Evolutionary conservation across 805 yeast species (phyloP).

Genomic region (Spathaspora hagerdaliae): DNA sequence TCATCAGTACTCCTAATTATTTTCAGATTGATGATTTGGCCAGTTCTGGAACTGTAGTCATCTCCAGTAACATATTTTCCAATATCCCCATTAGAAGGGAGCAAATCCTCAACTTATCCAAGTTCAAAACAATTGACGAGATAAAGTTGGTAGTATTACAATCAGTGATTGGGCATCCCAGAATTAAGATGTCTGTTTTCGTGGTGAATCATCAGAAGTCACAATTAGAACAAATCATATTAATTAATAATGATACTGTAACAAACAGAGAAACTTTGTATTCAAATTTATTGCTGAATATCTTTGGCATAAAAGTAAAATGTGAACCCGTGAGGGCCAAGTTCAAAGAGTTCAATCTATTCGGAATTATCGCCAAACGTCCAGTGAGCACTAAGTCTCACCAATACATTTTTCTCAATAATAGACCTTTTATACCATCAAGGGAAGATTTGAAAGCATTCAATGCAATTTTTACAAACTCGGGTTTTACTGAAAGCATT

Average conservation of each 20-base stretch:
- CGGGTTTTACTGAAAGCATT: conserved; percentile 11
- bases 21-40: conserved; percentile 2
- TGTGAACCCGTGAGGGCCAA: conserved; percentile 23
- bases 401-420: conserved; percentile 47
- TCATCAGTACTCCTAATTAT: neutral
- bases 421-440: conserved; percentile 20
- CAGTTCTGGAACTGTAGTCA: conserved; percentile 35
- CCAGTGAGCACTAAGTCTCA: conserved; percentile 31
- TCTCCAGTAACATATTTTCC: conserved; percentile 36
- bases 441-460: conserved; percentile 12
- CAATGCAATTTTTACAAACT: conserved; percentile 18
- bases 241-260: neutral
- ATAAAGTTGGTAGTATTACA: conserved; percentile 27
- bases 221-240: conserved; percentile 1
- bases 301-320: conserved; percentile 6
- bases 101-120: conserved; percentile 16
- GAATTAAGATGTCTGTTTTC: conserved; percentile 1
- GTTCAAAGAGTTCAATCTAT: conserved; percentile 20
- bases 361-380: conserved; percentile 36
- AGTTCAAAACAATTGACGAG: conserved; percentile 17
- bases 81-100: conserved; percentile 41
- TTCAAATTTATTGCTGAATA: neutral
- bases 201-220: conserved; percentile 5
- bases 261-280: neutral
- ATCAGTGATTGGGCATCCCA: conserved; percentile 20